Percentiles rank a stretch among this genome's conserved stretches.
Conservation (phyloP, 2,329 filamentous ascomycete genomes). For the Eutypella sp. region DNA sequence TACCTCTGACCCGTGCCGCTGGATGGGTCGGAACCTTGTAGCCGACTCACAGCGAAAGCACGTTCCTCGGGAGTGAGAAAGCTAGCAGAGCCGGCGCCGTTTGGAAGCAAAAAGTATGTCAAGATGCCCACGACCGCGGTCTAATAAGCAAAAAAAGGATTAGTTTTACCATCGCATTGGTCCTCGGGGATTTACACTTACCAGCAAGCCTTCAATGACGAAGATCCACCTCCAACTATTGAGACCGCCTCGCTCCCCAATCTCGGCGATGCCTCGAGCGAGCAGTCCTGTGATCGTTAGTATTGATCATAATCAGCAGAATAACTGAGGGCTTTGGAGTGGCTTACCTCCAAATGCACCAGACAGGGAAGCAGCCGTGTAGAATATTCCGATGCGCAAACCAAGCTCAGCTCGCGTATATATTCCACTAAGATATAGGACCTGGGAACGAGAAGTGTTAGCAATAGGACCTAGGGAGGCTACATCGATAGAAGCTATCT, state of each 20-base stretch:
- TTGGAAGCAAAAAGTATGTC: conserved; percentile 52
- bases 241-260: conserved; percentile 48
- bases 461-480: neutral
- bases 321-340: neutral
- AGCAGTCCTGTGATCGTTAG: conserved; percentile 39
- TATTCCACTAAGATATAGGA: conserved; percentile 60
- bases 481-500: neutral
- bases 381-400: conserved; percentile 62
- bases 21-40: conserved; percentile 29
- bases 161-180: too few species aligned
- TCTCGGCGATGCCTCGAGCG: conserved; percentile 56
- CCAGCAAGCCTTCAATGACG: conserved; percentile 52
- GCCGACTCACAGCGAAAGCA: conserved; percentile 39
- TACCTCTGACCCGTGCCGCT: conserved; percentile 30
- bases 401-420: conserved; percentile 57
- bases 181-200: too few species aligned
- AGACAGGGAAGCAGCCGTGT: conserved; percentile 60
- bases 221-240: conserved; percentile 60
- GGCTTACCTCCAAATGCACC: conserved; percentile 55
- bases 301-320: neutral
- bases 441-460: conserved; percentile 26
- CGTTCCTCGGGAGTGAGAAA: conserved; percentile 52
- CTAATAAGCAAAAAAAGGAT: conserved; percentile 23
- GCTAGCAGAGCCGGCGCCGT: conserved; percentile 45
- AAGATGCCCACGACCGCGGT: conserved; percentile 49